A percentile compares a stretch with the other conserved stretches of the same genome.
Evolutionary conservation across 257 asterid species (phyloP).

Genomic region (Gentiana straminea): DNA sequence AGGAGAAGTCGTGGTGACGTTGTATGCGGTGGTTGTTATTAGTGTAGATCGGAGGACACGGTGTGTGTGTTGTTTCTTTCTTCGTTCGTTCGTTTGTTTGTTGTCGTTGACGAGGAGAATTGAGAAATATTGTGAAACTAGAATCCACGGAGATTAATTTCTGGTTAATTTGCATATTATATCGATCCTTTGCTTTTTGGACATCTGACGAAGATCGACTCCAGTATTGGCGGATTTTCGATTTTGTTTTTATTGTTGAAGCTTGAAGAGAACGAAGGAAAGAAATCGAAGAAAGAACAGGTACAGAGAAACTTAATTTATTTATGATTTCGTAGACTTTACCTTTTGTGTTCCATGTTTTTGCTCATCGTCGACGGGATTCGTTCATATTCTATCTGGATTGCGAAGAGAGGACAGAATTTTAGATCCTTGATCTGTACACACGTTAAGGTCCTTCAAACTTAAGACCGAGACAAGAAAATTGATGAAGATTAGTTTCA

Average conservation of each 20-base stretch:
- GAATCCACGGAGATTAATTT: background rate
- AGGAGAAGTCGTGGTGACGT: conserved; percentile 1
- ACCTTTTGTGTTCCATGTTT: conserved; percentile 10
- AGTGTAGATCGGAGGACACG: background rate
- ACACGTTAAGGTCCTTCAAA: too few relatives aligned
- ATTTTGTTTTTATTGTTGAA: background rate
- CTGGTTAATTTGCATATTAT: too few relatives aligned
- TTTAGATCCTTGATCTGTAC: conserved; percentile 28
- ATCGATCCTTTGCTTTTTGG: background rate
- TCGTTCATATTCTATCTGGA: conserved; percentile 1
- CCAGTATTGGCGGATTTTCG: background rate
- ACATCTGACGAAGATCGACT: conserved; percentile 7
- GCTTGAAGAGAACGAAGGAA: background rate
- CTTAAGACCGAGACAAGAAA: conserved; percentile 26
- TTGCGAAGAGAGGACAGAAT: conserved; percentile 5
- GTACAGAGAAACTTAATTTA: conserved; percentile 21
- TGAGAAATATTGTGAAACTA: background rate
- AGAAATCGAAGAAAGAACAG: conserved; percentile 11
- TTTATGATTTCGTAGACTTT: conserved; percentile 16
- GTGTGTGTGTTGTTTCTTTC: background rate
- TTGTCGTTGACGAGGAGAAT: background rate
- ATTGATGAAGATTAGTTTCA: background rate
- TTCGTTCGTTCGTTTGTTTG: background rate
- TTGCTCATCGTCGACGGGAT: conserved; percentile 10
- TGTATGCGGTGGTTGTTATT: too few relatives aligned